phyloP scores from a whole-genome alignment of 495 filamentous ascomycete species.

The Penicillium silybi region DNA sequence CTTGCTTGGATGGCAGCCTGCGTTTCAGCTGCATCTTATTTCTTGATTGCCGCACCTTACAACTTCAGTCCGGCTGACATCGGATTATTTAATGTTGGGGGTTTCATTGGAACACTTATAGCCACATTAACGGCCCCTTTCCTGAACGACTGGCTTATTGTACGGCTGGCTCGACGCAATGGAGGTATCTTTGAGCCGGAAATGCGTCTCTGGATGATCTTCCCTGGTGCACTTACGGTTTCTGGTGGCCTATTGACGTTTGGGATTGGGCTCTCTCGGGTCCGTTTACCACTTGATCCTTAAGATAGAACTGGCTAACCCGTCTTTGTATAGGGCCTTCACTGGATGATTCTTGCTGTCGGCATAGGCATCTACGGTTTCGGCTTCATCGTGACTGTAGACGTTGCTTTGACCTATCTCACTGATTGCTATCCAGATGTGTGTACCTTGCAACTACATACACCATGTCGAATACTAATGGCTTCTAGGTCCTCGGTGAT shows the following conservation, averaged over 20 bases:
- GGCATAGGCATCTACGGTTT: slow-evolving; percentile 27
- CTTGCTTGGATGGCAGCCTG: slow-evolving; percentile 7
- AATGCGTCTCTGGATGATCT: slow-evolving; percentile 21
- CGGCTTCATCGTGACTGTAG: slow-evolving; percentile 19
- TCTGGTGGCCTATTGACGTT: slow-evolving; percentile 1
- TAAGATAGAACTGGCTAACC: background rate
- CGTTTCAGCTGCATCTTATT: background rate
- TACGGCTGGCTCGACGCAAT: slow-evolving; percentile 23
- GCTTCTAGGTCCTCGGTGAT: slow-evolving; percentile 13
- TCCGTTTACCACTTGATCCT: background rate
- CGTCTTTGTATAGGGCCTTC: slow-evolving; percentile 7
- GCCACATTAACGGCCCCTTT: slow-evolving; percentile 19
- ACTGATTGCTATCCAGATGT: slow-evolving; percentile 26
- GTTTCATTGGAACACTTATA: slow-evolving; percentile 24
- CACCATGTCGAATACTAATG: background rate
- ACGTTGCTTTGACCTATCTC: slow-evolving; percentile 27
- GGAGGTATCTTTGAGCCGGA: slow-evolving; percentile 31
- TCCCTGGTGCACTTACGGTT: slow-evolving; percentile 1
- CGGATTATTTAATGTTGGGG: slow-evolving; percentile 28
- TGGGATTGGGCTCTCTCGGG: slow-evolving; percentile 4
- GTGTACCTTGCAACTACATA: background rate
- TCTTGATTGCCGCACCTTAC: slow-evolving; percentile 24
- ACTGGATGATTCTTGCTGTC: slow-evolving; percentile 24
- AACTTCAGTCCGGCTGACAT: slow-evolving; percentile 26
- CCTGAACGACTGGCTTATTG: slow-evolving; percentile 27